Evolutionary conservation across 345 rosid species (phyloP).

Genomic region (Streptanthus diversifolius): DNA sequence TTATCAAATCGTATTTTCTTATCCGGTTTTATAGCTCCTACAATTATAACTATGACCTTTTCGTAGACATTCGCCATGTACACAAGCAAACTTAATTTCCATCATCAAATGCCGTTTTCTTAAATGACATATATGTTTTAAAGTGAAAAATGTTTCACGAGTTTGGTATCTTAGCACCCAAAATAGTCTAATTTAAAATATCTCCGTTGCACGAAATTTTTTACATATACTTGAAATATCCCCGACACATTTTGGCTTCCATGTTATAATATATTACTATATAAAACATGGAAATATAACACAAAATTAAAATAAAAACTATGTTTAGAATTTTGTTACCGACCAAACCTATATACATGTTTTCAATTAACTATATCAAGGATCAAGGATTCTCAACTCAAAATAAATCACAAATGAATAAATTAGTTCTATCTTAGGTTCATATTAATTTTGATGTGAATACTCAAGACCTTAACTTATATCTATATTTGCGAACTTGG

Average conservation of each 20-base stretch:
- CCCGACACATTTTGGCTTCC: neutral
- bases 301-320: neutral
- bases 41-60: slow-evolving; percentile 15
- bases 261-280: neutral
- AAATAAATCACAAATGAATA: neutral
- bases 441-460: neutral
- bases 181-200: neutral
- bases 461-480: neutral
- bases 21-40: too few relatives aligned
- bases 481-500: neutral
- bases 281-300: too few relatives aligned
- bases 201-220: neutral
- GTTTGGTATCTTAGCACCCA: slow-evolving; percentile 14
- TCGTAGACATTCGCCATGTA: slow-evolving; percentile 17
- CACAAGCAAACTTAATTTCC: slow-evolving; percentile 29
- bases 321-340: too few relatives aligned
- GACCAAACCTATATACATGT: neutral
- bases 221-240: neutral
- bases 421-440: neutral
- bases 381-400: neutral
- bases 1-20: too few relatives aligned
- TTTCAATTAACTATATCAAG: too few relatives aligned
- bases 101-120: neutral
- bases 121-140: neutral
- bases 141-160: neutral